Evolutionary conservation across 139 green algal species (phyloP), one percentile per base, ranked within the genome.

Genomic region (Marvania coccoides): DNA sequence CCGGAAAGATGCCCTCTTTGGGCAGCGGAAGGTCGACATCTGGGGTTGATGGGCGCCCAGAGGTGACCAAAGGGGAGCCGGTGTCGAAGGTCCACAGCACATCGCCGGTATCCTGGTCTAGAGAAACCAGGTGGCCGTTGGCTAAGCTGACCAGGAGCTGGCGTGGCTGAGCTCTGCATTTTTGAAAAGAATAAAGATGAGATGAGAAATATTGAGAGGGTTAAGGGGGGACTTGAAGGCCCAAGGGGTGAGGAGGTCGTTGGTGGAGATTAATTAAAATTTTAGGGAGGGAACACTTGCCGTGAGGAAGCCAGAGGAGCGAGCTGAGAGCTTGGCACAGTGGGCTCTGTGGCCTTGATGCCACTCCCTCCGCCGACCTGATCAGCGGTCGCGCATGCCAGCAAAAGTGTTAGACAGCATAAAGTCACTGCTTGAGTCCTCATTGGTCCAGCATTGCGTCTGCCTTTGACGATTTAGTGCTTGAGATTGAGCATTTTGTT

Each of bases 41-140:
- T 3, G 40, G 7, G 15, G 30, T 7, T 12, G 15, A 31, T 3
- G 15, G 55, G 7, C 37, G n/a, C 0, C 35, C 62, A 10, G 71
- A 77, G 0, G 83, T 86, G 36, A 95, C 73, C 31, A 97, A 62
- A 0, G 91, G 89, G 3, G 72, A 56, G 31, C 90, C 91, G 15
- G 81, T 83, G 62, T 92, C 81, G 55, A 88, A 93, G 2, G 71
- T 81, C 91, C 91, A 97, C 47, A 89, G 53, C 8, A 69, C 33
- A 2, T 65, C 34, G 19, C 91, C 91, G 1, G 76, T 90, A 5
- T 76, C 51, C 3, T 37, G 28, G 33, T 95, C 80, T 3, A 97
- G 34, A 0, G 85, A 81, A 10, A 86, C 75, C n/a, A 97, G 57
- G 7, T 65, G 77, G 13, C 91, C 91, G 61, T 96, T 88, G 23